Percentiles rank a stretch among this genome's conserved stretches.
Evolutionary conservation across 2,329 filamentous ascomycete species (phyloP).

Genomic region (Didymella glomerata): DNA sequence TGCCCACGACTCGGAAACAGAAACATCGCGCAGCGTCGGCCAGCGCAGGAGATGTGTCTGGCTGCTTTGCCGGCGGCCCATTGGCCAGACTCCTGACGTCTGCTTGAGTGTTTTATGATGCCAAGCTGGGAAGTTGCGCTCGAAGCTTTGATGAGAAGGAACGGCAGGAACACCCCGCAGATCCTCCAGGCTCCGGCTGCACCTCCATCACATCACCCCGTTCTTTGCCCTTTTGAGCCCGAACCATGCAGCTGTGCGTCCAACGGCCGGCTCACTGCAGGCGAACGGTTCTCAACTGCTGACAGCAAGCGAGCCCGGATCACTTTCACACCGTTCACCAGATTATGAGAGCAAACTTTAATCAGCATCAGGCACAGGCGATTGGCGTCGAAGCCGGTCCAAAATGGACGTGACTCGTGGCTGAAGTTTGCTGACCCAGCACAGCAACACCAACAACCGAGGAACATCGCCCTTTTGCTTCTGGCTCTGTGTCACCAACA

Average conservation of each 20-base stretch:
- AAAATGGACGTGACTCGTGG: conserved; percentile 14
- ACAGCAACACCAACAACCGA: conserved; percentile 5
- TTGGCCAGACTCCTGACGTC: conserved; percentile 9
- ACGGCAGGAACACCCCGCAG: conserved; percentile 17
- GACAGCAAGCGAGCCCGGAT: not conserved
- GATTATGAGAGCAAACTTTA: conserved; percentile 1
- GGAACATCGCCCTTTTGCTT: conserved; percentile 10
- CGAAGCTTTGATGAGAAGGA: conserved; percentile 21
- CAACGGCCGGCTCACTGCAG: conserved; percentile 18
- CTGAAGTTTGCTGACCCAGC: conserved; percentile 1
- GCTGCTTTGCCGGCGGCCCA: conserved; percentile 1
- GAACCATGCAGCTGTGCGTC: conserved; percentile 19
- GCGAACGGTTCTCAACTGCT: conserved; percentile 9
- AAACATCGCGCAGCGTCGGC: conserved; percentile 4
- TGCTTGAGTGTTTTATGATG: conserved; percentile 16
- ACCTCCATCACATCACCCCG: conserved; percentile 14
- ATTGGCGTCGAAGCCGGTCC: conserved; percentile 2
- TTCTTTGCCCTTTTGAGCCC: conserved; percentile 11
- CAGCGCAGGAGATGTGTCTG: not conserved
- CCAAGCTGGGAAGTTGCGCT: conserved; percentile 8
- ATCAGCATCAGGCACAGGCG: not conserved
- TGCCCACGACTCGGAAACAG: conserved; percentile 9
- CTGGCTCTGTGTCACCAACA: conserved; percentile 11
- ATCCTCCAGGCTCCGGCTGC: conserved; percentile 4
- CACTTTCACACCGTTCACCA: conserved; percentile 14